Percentiles rank a stretch among this genome's conserved stretches.
Conservation (phyloP, 225 moss, liverwort and hornwort genomes). For the Sphagnum tenellum region DNA sequence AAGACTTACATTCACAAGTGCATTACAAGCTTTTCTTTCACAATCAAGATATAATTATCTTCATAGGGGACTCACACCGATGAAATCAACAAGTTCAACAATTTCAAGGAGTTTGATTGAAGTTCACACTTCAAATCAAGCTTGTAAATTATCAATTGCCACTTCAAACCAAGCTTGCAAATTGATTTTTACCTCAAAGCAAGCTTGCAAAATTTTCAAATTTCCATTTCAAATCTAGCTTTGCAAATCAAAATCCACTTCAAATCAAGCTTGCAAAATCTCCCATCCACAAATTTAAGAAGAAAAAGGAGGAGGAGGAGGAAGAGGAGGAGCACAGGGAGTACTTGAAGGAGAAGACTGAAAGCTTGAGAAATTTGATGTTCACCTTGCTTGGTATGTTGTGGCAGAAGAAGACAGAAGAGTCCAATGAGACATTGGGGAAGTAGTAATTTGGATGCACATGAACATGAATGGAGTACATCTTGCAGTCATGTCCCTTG, state of each 20-base stretch:
- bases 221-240: background rate
- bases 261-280: background rate
- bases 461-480: conserved; percentile 37
- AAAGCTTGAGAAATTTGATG: background rate
- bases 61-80: background rate
- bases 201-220: background rate
- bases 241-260: background rate
- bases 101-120: background rate
- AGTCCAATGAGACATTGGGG: too few species aligned
- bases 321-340: background rate
- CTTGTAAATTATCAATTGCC: too few species aligned
- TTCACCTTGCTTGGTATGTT: conserved; percentile 45
- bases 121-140: background rate
- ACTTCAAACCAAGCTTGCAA: too few species aligned
- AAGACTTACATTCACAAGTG: too few species aligned
- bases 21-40: too few species aligned
- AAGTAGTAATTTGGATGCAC: conserved; percentile 22
- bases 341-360: background rate
- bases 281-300: background rate
- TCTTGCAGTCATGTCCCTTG: conserved; percentile 15
- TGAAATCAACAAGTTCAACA: background rate
- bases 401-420: conserved; percentile 35
- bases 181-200: too few species aligned
- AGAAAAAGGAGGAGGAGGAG: background rate
- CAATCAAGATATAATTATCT: too few species aligned